A percentile compares a stretch with the other conserved stretches of the same genome.
Conservation (phyloP, 345 rosid genomes). For the Trapa bicornis region DNA sequence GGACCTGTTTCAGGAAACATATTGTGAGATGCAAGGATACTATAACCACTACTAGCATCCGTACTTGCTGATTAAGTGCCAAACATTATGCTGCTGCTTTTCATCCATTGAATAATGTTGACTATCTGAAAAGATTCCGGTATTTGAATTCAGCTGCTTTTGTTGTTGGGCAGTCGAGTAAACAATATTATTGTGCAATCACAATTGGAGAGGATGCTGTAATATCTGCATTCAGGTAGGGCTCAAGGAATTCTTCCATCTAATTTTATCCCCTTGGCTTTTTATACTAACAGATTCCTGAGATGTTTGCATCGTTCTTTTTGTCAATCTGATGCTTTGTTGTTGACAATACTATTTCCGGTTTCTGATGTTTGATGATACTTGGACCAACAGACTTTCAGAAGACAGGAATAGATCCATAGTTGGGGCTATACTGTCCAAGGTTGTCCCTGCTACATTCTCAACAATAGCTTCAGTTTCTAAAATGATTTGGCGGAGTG, state of each 20-base stretch:
- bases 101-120: conserved; percentile 18
- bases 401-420: conserved; percentile 80
- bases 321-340: neutral
- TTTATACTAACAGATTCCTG: neutral
- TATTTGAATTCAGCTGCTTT: conserved; percentile 80
- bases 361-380: conserved; percentile 7
- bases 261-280: neutral
- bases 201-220: conserved; percentile 93
- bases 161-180: conserved; percentile 98
- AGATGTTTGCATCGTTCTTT: neutral
- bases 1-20: neutral
- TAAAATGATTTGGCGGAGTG: conserved; percentile 85
- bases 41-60: neutral
- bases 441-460: conserved; percentile 84
- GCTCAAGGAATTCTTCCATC: neutral
- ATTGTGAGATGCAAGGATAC: neutral
- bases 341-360: neutral
- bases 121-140: conserved; percentile 34
- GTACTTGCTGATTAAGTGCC: neutral
- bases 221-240: conserved; percentile 84
- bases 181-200: conserved; percentile 81
- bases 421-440: conserved; percentile 85
- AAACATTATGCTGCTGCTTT: neutral
- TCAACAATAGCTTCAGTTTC: conserved; percentile 88
- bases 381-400: conserved; percentile 50